Evolutionary conservation across 208 protist species (phyloP).

Genomic region (Porcisia hertigi): DNA sequence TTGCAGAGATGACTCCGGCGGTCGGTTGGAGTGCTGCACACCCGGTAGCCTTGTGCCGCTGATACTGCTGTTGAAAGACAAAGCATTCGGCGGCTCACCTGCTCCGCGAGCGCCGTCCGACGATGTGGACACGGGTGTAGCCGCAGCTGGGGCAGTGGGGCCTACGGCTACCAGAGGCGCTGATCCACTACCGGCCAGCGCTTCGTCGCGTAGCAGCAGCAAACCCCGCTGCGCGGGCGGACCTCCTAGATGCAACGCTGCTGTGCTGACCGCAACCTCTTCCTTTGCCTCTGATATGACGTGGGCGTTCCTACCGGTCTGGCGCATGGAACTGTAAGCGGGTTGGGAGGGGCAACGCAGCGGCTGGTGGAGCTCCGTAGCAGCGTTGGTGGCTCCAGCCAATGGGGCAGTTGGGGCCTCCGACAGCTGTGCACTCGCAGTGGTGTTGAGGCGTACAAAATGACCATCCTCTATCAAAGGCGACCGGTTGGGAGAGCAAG

Average conservation of each 20-base stretch:
- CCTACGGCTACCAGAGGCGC: not conserved
- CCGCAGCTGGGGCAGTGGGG: not conserved
- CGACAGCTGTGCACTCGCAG: not conserved
- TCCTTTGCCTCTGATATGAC: not conserved
- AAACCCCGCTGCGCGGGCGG: not conserved
- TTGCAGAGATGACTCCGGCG: not conserved
- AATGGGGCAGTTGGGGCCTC: not conserved
- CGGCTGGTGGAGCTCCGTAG: not conserved
- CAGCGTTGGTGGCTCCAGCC: not conserved
- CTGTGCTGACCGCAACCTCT: not conserved
- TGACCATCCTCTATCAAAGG: slow-evolving; percentile 1
- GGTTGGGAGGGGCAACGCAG: not conserved
- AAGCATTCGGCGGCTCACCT: not conserved
- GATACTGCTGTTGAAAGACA: not conserved
- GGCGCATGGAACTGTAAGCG: not conserved
- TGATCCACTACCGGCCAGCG: too few relatives aligned
- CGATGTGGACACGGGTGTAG: not conserved
- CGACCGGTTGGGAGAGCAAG: slow-evolving; percentile 1
- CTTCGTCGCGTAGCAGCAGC: not conserved
- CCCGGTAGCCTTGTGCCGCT: not conserved
- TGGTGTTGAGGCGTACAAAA: not conserved
- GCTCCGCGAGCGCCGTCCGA: not conserved
- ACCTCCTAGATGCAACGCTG: not conserved
- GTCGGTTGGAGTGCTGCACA: not conserved
- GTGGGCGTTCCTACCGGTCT: not conserved